Evolutionary conservation across 345 rosid genomes (phyloP).

Genomic region (Mercurialis annua): DNA sequence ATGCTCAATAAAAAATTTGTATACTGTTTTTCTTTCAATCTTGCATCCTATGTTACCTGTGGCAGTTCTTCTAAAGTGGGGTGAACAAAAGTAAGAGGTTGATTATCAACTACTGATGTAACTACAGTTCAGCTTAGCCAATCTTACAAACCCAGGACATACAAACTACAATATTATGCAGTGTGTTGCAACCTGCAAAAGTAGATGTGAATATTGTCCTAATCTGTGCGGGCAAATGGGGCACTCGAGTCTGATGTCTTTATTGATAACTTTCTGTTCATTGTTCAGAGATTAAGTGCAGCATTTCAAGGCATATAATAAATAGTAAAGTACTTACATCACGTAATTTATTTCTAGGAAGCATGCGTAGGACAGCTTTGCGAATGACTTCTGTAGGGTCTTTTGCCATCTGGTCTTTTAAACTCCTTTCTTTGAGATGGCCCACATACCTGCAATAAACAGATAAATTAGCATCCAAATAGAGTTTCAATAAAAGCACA

Average conservation of each 20-base stretch:
- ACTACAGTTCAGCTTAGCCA: background rate
- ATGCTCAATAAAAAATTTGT: background rate
- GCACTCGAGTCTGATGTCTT: background rate
- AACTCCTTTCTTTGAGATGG: slow-evolving; percentile 87
- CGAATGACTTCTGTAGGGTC: slow-evolving; percentile 98
- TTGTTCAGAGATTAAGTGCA: too few relatives aligned
- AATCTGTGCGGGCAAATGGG: background rate
- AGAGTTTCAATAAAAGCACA: background rate
- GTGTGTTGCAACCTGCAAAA: background rate
- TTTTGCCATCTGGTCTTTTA: slow-evolving; percentile 89
- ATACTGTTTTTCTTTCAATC: background rate
- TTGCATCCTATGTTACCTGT: background rate
- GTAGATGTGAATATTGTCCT: background rate
- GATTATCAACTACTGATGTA: background rate
- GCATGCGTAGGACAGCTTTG: slow-evolving; percentile 96
- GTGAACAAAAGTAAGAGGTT: too few relatives aligned
- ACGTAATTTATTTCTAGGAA: slow-evolving; percentile 91
- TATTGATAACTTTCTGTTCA: too few relatives aligned
- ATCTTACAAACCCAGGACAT: background rate
- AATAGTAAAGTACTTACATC: slow-evolving; percentile 51
- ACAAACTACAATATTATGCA: background rate
- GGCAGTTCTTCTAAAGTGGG: background rate
- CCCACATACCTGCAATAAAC: slow-evolving; percentile 65
- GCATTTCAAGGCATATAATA: slow-evolving; percentile 1
- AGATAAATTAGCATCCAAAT: slow-evolving; percentile 9